These are phyloP conservation scores for Stephanodiscus triporus DNA, from an alignment of 108 stramenopile species.

Conservation along the genomic window DNA sequence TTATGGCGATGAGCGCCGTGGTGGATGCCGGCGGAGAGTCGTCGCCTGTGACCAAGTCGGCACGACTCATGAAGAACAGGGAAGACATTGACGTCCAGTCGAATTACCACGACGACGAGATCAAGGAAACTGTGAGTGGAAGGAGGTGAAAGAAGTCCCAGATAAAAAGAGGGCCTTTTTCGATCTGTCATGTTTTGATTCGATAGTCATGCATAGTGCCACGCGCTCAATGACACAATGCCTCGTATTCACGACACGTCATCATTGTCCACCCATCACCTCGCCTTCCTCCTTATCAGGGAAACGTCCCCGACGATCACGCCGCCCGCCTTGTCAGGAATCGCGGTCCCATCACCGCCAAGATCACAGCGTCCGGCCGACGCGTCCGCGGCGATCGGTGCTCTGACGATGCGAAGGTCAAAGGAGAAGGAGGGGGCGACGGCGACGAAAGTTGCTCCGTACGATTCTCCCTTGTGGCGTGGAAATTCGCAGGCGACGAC, in stretches of 20 bases:
- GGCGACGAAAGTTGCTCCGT: constrained; percentile 20
- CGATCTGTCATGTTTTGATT: background rate
- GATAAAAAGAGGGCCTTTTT: background rate
- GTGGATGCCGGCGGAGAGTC: background rate
- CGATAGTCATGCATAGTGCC: no score
- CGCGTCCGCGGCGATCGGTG: background rate
- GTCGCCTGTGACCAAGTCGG: constrained; percentile 20
- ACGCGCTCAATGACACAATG: background rate
- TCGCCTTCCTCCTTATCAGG: background rate
- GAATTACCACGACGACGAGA: constrained; percentile 43
- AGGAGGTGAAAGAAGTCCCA: background rate
- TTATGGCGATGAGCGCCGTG: background rate
- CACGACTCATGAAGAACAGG: constrained; percentile 47
- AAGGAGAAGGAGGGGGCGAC: background rate
- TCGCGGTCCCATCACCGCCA: constrained; percentile 52
- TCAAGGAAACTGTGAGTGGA: constrained; percentile 35
- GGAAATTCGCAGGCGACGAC: constrained; percentile 51
- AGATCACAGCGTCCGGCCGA: constrained; percentile 38
- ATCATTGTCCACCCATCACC: background rate
- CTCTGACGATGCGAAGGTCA: constrained; percentile 3
- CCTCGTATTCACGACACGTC: background rate
- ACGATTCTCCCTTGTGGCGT: constrained; percentile 33
- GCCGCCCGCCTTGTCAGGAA: constrained; percentile 41
- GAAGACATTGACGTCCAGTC: constrained; percentile 47
- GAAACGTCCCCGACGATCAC: constrained; percentile 29